Percentiles rank a stretch among this genome's conserved stretches.
phyloP scores from a whole-genome alignment of 495 filamentous ascomycete species.

The Oidiodendron maius region DNA sequence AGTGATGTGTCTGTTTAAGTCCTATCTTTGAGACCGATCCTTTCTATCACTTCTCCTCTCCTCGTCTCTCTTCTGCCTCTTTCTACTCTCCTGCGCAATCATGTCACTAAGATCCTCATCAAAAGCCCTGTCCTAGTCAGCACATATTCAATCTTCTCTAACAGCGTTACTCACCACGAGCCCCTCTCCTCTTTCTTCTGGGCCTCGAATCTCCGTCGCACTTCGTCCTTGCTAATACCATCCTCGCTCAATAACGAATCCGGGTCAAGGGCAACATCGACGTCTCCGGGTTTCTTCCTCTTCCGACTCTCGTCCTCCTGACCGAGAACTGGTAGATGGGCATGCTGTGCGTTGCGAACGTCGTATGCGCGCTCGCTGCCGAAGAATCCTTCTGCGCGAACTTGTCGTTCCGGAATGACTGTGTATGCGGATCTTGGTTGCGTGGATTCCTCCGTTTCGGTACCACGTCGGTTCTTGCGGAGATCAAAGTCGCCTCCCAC shows the following conservation, averaged over 20 bases:
- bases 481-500: slow-evolving; percentile 87
- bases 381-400: slow-evolving; percentile 86
- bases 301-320: slow-evolving; percentile 73
- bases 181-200: slow-evolving; percentile 66
- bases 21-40: slow-evolving; percentile 20
- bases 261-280: slow-evolving; percentile 86
- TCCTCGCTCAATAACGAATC: slow-evolving; percentile 66
- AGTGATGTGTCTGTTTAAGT: slow-evolving; percentile 13
- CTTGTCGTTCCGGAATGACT: slow-evolving; percentile 81
- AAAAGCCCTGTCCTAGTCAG: slow-evolving; percentile 41
- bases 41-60: slow-evolving; percentile 54
- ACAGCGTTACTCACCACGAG: slow-evolving; percentile 38
- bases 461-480: slow-evolving; percentile 79
- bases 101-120: slow-evolving; percentile 94
- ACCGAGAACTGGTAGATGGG: slow-evolving; percentile 65
- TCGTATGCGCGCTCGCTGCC: slow-evolving; percentile 92
- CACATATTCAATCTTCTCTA: background rate
- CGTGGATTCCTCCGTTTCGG: slow-evolving; percentile 77
- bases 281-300: slow-evolving; percentile 90
- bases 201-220: slow-evolving; percentile 62
- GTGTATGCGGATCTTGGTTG: slow-evolving; percentile 76
- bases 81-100: slow-evolving; percentile 91
- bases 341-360: slow-evolving; percentile 45
- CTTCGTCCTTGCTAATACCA: slow-evolving; percentile 59
- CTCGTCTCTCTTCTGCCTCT: slow-evolving; percentile 80